phyloP scores from a whole-genome alignment of 192 early-diverging fungal species.

The Coemansia pectinata region DNA sequence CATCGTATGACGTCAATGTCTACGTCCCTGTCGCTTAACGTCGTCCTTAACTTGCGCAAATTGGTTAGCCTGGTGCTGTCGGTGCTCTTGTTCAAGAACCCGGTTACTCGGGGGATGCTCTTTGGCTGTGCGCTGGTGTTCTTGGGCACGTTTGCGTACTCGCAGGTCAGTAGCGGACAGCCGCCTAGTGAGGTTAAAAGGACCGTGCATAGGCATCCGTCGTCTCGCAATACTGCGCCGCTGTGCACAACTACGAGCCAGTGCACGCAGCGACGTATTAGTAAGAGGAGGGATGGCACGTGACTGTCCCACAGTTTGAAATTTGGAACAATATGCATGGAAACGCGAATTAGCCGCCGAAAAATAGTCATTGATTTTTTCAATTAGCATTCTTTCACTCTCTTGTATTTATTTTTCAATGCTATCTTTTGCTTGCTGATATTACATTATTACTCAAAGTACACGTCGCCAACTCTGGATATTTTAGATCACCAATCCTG shows the following conservation, averaged over 20 bases:
- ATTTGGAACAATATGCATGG: neutral
- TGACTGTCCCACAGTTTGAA: neutral
- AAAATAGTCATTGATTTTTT: neutral
- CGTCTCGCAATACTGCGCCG: neutral
- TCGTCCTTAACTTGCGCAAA: conserved; percentile 86
- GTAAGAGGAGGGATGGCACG: neutral
- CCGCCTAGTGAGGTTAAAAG: neutral
- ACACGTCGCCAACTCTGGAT: neutral
- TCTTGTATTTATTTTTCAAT: neutral
- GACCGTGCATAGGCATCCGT: neutral
- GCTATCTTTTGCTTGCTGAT: neutral
- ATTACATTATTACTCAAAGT: neutral
- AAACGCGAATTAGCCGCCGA: neutral
- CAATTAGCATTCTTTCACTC: neutral
- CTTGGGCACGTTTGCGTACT: conserved; percentile 78
- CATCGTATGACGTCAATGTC: conserved; percentile 77
- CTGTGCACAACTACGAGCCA: neutral
- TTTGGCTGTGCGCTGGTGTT: conserved; percentile 77
- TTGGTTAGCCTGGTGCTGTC: conserved; percentile 80
- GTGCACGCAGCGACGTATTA: neutral
- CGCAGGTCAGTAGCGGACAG: conserved; percentile 12
- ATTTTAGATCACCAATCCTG: neutral
- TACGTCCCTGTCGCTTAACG: conserved; percentile 79
- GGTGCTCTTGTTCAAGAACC: conserved; percentile 76
- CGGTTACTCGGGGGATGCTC: conserved; percentile 64